Conservation (phyloP, 2,329 filamentous ascomycete species). For the Cryphonectria radicalis region DNA sequence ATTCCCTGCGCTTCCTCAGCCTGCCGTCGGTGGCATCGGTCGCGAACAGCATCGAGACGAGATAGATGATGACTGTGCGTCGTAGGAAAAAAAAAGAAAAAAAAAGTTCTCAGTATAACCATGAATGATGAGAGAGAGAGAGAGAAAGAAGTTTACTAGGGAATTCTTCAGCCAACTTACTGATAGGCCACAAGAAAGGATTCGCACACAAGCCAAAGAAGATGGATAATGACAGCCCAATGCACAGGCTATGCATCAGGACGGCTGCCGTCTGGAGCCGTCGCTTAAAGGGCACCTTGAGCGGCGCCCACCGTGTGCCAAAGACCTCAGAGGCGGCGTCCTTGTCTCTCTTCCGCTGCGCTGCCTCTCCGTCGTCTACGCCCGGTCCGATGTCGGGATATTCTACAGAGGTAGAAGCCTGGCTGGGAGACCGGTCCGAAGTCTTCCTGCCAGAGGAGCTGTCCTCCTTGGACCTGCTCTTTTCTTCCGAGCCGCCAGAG, state of each 20-base stretch:
- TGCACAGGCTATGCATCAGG: constrained; percentile 72
- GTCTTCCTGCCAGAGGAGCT: background rate
- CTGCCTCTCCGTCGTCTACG: constrained; percentile 16
- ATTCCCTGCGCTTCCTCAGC: constrained; percentile 74
- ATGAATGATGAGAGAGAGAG: too few relatives aligned
- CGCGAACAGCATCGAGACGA: constrained; percentile 82
- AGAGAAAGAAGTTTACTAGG: too few relatives aligned
- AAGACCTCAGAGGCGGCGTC: constrained; percentile 34
- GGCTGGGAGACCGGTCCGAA: constrained; percentile 11
- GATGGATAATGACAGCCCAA: constrained; percentile 70
- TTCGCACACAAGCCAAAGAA: constrained; percentile 94
- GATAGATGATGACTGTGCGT: constrained; percentile 65
- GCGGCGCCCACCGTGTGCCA: constrained; percentile 81
- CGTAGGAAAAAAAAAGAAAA: too few relatives aligned
- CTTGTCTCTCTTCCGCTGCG: constrained; percentile 19
- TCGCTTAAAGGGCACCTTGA: constrained; percentile 72
- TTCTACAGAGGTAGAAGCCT: constrained; percentile 26
- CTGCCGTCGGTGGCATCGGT: constrained; percentile 76
- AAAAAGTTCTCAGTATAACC: background rate
- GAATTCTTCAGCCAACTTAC: constrained; percentile 13
- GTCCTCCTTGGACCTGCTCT: constrained; percentile 8
- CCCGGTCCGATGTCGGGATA: constrained; percentile 27
- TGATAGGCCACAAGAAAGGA: constrained; percentile 84
- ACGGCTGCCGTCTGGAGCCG: constrained; percentile 80
- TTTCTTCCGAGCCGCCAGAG: background rate